phyloP scores from a whole-genome alignment of 176 grass and related monocot genomes.

The Microstegium vimineum region DNA sequence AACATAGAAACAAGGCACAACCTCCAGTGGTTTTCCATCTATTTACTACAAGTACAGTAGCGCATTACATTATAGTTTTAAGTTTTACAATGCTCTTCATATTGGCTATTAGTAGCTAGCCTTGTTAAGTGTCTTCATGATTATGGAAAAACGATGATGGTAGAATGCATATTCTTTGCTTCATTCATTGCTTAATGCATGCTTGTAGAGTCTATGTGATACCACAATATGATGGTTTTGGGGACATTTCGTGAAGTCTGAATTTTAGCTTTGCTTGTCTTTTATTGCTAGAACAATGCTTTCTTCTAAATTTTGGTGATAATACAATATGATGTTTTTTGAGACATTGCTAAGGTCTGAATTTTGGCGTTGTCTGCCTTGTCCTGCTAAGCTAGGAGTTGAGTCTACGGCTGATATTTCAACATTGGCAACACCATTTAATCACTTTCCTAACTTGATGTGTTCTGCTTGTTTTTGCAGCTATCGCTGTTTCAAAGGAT shows the following conservation, averaged over 20 bases:
- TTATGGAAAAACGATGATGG: not conserved
- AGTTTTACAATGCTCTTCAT: not conserved
- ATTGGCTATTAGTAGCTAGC: not conserved
- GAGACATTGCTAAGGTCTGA: not conserved
- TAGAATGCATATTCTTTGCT: not conserved
- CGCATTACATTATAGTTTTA: not conserved
- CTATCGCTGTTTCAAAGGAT: slow-evolving; percentile 60
- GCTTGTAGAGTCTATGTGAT: not conserved
- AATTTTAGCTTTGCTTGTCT: not conserved
- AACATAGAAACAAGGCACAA: not conserved
- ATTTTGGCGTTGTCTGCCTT: not conserved
- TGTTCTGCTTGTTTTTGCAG: slow-evolving; percentile 16
- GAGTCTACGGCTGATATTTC: not conserved
- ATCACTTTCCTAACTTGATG: not conserved
- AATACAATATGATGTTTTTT: not conserved
- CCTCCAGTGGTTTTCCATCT: not conserved
- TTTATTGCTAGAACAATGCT: not conserved
- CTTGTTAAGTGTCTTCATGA: not conserved
- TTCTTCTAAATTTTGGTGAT: not conserved
- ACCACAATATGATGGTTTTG: not conserved
- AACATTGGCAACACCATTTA: not conserved
- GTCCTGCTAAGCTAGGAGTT: not conserved
- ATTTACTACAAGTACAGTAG: not conserved
- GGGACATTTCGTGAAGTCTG: not conserved
- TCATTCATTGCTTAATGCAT: not conserved